A percentile compares a stretch with the other conserved stretches of the same genome.
Evolutionary conservation across 257 asterid genomes (phyloP).

Genomic region (Eucommia ulmoides): DNA sequence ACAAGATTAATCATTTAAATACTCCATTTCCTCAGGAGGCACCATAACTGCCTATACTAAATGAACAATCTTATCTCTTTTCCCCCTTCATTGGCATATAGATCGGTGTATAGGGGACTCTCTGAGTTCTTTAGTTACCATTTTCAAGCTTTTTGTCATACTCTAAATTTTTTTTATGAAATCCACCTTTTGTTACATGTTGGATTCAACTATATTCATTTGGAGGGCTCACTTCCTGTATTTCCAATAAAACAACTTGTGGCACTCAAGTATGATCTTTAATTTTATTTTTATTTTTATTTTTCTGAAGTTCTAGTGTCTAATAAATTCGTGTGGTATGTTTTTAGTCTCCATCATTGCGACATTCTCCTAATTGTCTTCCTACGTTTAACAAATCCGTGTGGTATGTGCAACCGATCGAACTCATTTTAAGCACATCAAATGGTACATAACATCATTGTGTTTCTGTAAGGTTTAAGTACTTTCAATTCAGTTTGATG

Average conservation of each 20-base stretch:
- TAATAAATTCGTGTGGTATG: too few relatives aligned
- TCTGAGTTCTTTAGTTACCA: neutral
- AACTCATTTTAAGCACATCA: too few relatives aligned
- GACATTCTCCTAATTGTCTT: too few relatives aligned
- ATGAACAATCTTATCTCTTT: neutral
- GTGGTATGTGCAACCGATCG: too few relatives aligned
- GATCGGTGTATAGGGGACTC: neutral
- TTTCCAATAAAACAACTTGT: constrained; percentile 88
- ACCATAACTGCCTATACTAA: constrained; percentile 8
- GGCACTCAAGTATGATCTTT: constrained; percentile 69
- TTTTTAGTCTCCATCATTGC: too few relatives aligned
- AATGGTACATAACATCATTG: too few relatives aligned
- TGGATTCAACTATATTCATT: constrained; percentile 41
- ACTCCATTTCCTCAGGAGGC: constrained; percentile 34
- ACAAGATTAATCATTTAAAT: constrained; percentile 28
- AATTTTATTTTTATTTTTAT: constrained; percentile 1
- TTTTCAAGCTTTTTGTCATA: constrained; percentile 1
- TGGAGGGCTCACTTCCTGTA: constrained; percentile 72
- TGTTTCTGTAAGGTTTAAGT: too few relatives aligned
- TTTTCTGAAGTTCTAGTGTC: too few relatives aligned
- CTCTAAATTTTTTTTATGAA: constrained; percentile 10
- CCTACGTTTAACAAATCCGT: too few relatives aligned
- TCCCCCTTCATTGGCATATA: neutral
- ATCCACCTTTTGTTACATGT: constrained; percentile 33
- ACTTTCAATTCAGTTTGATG: too few relatives aligned